Evolutionary conservation across 1,284 basidiomycete genomes (phyloP).

Genomic region (Caloboletus firmus): DNA sequence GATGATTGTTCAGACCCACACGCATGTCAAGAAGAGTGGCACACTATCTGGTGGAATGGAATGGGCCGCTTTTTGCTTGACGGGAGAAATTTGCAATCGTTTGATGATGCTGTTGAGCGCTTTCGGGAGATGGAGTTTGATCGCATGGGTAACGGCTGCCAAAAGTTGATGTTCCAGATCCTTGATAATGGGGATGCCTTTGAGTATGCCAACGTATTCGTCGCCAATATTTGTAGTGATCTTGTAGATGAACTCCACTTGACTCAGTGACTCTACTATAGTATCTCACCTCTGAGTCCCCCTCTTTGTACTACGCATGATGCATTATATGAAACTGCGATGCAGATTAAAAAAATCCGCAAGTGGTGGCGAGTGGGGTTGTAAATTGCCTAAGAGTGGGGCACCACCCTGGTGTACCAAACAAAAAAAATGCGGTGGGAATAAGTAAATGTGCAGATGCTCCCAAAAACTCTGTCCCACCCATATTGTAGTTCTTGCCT

Average conservation of each 20-base stretch:
- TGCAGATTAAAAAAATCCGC: too few relatives aligned
- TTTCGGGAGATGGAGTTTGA: neutral
- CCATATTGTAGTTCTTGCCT: too few relatives aligned
- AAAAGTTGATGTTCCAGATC: neutral
- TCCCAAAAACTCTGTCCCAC: too few relatives aligned
- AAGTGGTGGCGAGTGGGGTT: too few relatives aligned
- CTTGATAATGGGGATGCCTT: neutral
- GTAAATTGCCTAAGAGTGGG: too few relatives aligned
- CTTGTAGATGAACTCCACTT: neutral
- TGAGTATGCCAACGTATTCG: neutral
- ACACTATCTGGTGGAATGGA: slow-evolving; percentile 15
- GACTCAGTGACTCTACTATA: too few relatives aligned
- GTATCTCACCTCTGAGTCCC: too few relatives aligned
- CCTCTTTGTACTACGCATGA: too few relatives aligned
- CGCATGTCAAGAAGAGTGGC: slow-evolving; percentile 12
- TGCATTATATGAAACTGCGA: too few relatives aligned
- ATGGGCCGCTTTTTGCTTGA: slow-evolving; percentile 15
- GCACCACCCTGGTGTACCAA: too few relatives aligned
- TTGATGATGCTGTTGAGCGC: neutral
- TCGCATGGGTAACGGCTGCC: neutral
- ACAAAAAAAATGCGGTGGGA: too few relatives aligned
- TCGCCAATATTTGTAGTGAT: neutral
- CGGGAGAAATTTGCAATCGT: slow-evolving; percentile 8
- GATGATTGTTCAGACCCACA: neutral
- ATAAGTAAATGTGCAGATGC: too few relatives aligned